Conservation (phyloP, 139 green algal species). For the Haematococcus lacustris region DNA sequence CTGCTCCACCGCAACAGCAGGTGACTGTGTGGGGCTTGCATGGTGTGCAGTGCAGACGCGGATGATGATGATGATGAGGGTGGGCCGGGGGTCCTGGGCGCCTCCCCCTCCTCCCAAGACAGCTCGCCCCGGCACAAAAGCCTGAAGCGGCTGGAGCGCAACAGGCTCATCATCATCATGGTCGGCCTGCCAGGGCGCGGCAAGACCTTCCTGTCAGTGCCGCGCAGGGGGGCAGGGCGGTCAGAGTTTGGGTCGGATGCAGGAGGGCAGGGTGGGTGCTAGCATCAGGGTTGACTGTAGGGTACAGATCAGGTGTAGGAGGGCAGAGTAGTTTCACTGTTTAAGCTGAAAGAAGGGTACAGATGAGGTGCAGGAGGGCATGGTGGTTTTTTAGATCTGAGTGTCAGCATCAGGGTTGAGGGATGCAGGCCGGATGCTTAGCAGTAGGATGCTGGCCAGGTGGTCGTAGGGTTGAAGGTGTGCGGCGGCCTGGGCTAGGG, state of each 20-base stretch:
- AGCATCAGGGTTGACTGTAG: background rate
- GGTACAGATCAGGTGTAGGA: background rate
- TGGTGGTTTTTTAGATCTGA: no score
- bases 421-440: background rate
- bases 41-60: no score
- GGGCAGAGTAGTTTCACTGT: background rate
- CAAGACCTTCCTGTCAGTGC: conserved; percentile 81
- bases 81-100: no score
- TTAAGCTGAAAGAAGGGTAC: background rate
- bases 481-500: background rate
- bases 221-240: background rate
- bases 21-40: no score
- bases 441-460: background rate
- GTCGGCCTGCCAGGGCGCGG: conserved; percentile 79
- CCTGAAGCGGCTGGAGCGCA: conserved; percentile 13
- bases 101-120: no score
- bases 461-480: background rate
- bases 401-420: background rate
- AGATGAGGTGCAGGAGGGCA: background rate
- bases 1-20: no score
- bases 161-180: conserved; percentile 79
- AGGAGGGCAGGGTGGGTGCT: background rate
- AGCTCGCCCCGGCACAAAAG: background rate
- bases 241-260: background rate
- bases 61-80: no score